Percentiles rank a stretch among this genome's conserved stretches.
phyloP scores from a whole-genome alignment of 208 protist genomes.

The Crithidia bombi region DNA sequence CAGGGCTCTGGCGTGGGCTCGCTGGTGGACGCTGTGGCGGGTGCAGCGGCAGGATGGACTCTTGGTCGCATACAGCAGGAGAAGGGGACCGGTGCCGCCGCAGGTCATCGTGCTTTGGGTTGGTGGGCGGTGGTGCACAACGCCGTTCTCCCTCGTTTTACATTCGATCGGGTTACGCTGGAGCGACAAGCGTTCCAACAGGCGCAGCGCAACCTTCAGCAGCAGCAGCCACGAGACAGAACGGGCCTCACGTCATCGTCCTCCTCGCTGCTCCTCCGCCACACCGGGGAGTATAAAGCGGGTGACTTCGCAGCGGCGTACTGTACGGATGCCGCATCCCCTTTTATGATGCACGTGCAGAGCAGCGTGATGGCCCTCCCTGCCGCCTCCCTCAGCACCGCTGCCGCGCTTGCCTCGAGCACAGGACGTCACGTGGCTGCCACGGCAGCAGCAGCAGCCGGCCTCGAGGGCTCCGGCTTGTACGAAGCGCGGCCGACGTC shows the following conservation, averaged over 20 bases:
- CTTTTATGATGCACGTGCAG: conserved; percentile 36
- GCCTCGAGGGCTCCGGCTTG: background rate
- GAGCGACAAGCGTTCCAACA: conserved; percentile 17
- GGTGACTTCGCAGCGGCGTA: conserved; percentile 1
- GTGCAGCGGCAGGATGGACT: conserved; percentile 12
- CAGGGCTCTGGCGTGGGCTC: background rate
- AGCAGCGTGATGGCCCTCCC: conserved; percentile 34
- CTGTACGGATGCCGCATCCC: conserved; percentile 1
- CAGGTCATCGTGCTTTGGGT: conserved; percentile 8
- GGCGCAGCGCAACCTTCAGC: conserved; percentile 6
- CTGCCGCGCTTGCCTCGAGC: background rate
- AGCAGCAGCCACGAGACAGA: background rate
- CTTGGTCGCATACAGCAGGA: conserved; percentile 12
- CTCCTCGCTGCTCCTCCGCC: background rate
- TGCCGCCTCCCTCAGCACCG: background rate
- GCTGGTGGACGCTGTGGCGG: background rate
- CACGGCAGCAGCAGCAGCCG: background rate
- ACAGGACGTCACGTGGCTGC: background rate
- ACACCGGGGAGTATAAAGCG: background rate
- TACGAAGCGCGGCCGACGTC: background rate
- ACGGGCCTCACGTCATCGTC: background rate
- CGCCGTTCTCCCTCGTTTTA: conserved; percentile 32
- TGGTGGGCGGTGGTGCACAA: conserved; percentile 37
- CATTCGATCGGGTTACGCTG: conserved; percentile 26
- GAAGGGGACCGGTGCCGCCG: background rate